Percentiles rank a stretch among this genome's conserved stretches.
Conservation (phyloP, 257 asterid species). For the Thymus quinquecostatus region DNA sequence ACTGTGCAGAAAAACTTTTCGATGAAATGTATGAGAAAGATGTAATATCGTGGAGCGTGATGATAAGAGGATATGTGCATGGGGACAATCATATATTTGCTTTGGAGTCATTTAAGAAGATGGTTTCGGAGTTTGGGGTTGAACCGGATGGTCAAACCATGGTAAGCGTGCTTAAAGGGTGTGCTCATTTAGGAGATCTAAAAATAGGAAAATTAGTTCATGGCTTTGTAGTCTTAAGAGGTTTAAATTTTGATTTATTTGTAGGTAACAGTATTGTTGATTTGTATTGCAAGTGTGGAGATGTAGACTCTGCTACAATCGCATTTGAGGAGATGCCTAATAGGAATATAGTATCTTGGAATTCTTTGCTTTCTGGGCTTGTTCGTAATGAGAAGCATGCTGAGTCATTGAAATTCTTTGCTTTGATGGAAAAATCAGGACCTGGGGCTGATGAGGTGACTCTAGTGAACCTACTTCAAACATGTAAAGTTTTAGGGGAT, state of each 20-base stretch:
- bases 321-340: slow-evolving; percentile 60
- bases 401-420: slow-evolving; percentile 59
- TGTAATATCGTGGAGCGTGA: slow-evolving; percentile 81
- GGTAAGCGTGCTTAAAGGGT: slow-evolving; percentile 75
- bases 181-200: slow-evolving; percentile 51
- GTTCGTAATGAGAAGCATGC: slow-evolving; percentile 60
- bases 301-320: slow-evolving; percentile 57
- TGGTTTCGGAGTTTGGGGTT: slow-evolving; percentile 48
- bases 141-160: slow-evolving; percentile 69
- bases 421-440: slow-evolving; percentile 57
- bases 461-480: slow-evolving; percentile 69
- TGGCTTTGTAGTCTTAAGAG: slow-evolving; percentile 55
- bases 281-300: slow-evolving; percentile 79
- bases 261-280: slow-evolving; percentile 74
- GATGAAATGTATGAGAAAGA: slow-evolving; percentile 73
- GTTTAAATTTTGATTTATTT: slow-evolving; percentile 66
- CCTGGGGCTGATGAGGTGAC: slow-evolving; percentile 74
- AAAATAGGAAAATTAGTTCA: slow-evolving; percentile 63
- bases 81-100: slow-evolving; percentile 42
- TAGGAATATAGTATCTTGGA: slow-evolving; percentile 77
- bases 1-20: slow-evolving; percentile 62
- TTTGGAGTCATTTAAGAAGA: slow-evolving; percentile 53
- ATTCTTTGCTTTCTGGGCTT: slow-evolving; percentile 74
- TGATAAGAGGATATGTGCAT: slow-evolving; percentile 62
- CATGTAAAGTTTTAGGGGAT: slow-evolving; percentile 56